Conservation (phyloP, 768 basidiomycete species). For the Podaxis rugospora region DNA sequence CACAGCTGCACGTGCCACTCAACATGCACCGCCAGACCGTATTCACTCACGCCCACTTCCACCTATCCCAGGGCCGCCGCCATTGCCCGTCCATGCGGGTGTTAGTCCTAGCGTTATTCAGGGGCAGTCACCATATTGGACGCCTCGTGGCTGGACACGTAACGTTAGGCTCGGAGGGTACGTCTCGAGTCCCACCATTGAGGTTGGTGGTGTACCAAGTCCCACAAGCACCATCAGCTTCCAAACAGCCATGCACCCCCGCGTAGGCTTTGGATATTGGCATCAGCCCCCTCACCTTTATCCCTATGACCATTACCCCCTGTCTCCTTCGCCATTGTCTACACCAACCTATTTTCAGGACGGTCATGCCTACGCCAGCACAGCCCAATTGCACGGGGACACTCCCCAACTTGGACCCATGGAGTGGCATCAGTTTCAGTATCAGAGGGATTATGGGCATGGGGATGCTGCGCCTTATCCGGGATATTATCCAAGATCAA, state of each 20-base stretch:
- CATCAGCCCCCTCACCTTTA: background rate
- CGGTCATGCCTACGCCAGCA: background rate
- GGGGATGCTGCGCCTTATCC: background rate
- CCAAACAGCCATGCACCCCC: background rate
- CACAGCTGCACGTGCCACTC: background rate
- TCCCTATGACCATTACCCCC: background rate
- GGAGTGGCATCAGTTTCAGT: background rate
- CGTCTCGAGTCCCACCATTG: background rate
- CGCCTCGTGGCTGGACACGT: background rate
- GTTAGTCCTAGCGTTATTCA: background rate
- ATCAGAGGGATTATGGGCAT: background rate
- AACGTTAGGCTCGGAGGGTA: background rate
- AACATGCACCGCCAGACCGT: background rate
- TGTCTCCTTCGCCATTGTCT: background rate
- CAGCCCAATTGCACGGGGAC: background rate
- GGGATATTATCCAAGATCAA: background rate
- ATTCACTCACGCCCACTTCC: no score
- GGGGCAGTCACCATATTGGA: background rate
- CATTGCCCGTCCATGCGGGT: no score
- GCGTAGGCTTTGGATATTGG: background rate
- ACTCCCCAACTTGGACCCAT: background rate
- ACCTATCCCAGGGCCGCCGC: no score
- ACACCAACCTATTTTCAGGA: background rate
- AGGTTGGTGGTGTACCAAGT: background rate
- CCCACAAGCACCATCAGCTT: background rate